Evolutionary conservation across 192 early-diverging fungal species (phyloP), one percentile per base, ranked within the genome.

Genomic region (Linnemannia elongata): DNA sequence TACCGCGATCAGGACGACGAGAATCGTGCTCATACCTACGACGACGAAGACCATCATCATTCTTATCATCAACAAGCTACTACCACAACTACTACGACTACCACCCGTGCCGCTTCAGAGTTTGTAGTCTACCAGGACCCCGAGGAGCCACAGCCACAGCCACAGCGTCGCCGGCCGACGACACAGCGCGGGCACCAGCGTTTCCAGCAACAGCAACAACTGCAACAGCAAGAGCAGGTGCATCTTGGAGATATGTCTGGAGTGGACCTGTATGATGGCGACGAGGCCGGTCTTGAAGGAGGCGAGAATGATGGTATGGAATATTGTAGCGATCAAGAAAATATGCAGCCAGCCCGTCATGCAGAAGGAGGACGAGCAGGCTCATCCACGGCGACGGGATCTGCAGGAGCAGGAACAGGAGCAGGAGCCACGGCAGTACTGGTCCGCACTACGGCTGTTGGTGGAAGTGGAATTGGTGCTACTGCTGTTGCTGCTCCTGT

Each of bases 201-300:
- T 33, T 15, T 66, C 27, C 60, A 30, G 22, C 76, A 68, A 33
- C 42, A n/a, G 55, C 38, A 63, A 7, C 71, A 80, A 24, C 72
- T 66, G 17, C 78, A 57, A 15, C 78, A 80, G 45, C 69, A 70
- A 72, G 69, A 69, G 36, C 69, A 71, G 6, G 7, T 17, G 6
- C 77, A 79, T 44, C 69, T 70, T 39, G 77, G 77, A 55, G 77
- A 79, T 55, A 79, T 72, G 72, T 74, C 72, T 5, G 72, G 72
- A 9, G 10, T 74, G 2, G 72, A 74, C 0, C 17, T 74, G 15
- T 36, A 47, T 24, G 41, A 74, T 2, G 72, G 18, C 7, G 27
- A 41, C n/a, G 44, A 60, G 27, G 10, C 33, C 0, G 49, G 30
- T 41, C 9, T 35, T 30, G 60, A 66, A 4, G 60, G 60, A 33